Evolutionary conservation across 768 basidiomycete species (phyloP).

Genomic region (Lentinula sp.): DNA sequence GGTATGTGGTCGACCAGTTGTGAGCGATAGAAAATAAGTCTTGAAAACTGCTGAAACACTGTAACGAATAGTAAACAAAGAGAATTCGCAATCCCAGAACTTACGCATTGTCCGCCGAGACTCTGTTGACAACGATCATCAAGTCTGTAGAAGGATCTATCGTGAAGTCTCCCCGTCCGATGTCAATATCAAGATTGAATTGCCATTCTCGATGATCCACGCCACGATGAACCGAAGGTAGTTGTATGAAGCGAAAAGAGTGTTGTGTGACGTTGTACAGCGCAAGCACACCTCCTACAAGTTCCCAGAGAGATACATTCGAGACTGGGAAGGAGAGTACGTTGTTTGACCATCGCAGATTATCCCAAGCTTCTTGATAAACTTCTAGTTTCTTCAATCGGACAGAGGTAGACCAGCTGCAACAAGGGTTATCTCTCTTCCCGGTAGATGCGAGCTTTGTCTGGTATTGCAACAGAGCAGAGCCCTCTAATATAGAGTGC

Average conservation of each 20-base stretch:
- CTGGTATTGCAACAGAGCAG: slow-evolving; percentile 21
- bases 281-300: slow-evolving; percentile 26
- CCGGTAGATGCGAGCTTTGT: slow-evolving; percentile 21
- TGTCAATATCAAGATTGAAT: slow-evolving; percentile 13
- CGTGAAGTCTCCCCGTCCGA: slow-evolving; percentile 27
- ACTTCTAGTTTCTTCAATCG: slow-evolving; percentile 20
- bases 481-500: slow-evolving; percentile 17
- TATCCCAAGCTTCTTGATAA: slow-evolving; percentile 22
- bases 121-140: slow-evolving; percentile 20
- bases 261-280: slow-evolving; percentile 8
- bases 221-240: slow-evolving; percentile 23
- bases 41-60: background rate
- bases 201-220: slow-evolving; percentile 21
- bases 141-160: slow-evolving; percentile 29
- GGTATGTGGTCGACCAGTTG: slow-evolving; percentile 10
- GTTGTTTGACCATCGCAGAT: slow-evolving; percentile 15
- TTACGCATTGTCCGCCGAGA: background rate
- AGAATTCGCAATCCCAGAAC: background rate
- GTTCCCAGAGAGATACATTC: slow-evolving; percentile 23
- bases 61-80: background rate
- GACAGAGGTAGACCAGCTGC: slow-evolving; percentile 12
- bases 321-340: slow-evolving; percentile 10
- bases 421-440: slow-evolving; percentile 17
- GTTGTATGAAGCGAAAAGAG: slow-evolving; percentile 16
- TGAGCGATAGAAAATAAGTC: slow-evolving; percentile 11